Evolutionary conservation across 371 early-diverging fungal species (phyloP).

Genomic region (Circinella minor): DNA sequence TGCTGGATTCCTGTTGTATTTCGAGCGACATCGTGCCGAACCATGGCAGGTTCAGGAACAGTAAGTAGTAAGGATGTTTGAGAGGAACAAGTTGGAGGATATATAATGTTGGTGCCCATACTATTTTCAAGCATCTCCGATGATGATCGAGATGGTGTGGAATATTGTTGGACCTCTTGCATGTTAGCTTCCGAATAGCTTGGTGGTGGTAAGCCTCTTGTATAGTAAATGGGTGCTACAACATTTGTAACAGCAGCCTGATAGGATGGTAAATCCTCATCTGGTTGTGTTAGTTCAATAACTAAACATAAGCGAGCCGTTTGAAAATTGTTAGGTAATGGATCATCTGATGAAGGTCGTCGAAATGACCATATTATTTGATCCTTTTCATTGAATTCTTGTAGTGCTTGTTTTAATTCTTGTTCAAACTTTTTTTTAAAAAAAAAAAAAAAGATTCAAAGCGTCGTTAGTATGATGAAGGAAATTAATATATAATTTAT

Average conservation of each 20-base stretch:
- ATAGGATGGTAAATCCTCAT: slow-evolving; percentile 43
- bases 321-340: slow-evolving; percentile 16
- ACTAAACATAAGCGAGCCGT: slow-evolving; percentile 35
- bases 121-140: neutral
- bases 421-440: slow-evolving; percentile 36
- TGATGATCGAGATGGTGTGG: slow-evolving; percentile 1
- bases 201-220: slow-evolving; percentile 19
- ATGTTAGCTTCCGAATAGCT: slow-evolving; percentile 24
- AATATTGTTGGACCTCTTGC: neutral
- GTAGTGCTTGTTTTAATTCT: slow-evolving; percentile 34
- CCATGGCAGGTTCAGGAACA: slow-evolving; percentile 5
- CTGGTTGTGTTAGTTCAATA: slow-evolving; percentile 30
- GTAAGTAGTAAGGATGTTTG: slow-evolving; percentile 6
- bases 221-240: neutral
- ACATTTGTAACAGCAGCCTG: slow-evolving; percentile 26
- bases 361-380: slow-evolving; percentile 35
- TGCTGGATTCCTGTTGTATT: no score
- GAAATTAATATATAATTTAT: neutral
- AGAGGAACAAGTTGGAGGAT: slow-evolving; percentile 5
- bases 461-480: neutral
- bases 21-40: neutral
- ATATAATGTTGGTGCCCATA: neutral
- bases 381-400: slow-evolving; percentile 41
- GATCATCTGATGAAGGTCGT: slow-evolving; percentile 18
- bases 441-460: neutral